phyloP scores from a whole-genome alignment of 768 basidiomycete species.

The Pleurotus cornucopiae region DNA sequence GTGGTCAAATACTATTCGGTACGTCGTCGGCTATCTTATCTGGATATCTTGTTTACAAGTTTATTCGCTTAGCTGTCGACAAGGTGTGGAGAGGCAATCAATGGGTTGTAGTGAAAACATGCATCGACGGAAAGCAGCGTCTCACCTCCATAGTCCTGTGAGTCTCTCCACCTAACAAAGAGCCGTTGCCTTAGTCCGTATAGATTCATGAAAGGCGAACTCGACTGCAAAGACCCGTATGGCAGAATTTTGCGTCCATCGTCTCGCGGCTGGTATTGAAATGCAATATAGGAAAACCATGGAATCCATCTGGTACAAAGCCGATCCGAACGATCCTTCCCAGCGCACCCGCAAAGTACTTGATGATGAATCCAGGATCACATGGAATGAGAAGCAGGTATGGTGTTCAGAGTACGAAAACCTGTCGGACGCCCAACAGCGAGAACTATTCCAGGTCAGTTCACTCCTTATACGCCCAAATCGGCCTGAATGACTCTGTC shows the following conservation, averaged over 20 bases:
- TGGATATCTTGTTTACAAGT: neutral
- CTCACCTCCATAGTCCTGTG: constrained; percentile 70
- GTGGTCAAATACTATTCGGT: neutral
- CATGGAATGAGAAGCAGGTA: constrained; percentile 52
- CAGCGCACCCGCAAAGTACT: too few species aligned
- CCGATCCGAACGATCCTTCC: too few species aligned
- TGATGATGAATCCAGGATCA: too few species aligned
- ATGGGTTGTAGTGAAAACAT: constrained; percentile 34
- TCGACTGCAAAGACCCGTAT: neutral
- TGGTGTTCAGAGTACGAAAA: constrained; percentile 78
- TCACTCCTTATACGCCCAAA: neutral
- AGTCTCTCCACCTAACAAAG: constrained; percentile 15
- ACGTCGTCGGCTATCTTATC: neutral
- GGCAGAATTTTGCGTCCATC: too few species aligned
- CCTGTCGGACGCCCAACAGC: constrained; percentile 50
- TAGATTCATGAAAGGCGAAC: constrained; percentile 62
- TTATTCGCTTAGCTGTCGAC: too few species aligned
- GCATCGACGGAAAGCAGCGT: constrained; percentile 81
- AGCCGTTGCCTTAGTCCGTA: too few species aligned
- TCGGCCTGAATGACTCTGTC: neutral
- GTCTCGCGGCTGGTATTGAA: neutral
- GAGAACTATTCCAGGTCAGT: constrained; percentile 68
- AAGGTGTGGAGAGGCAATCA: too few species aligned
- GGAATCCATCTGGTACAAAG: constrained; percentile 2
- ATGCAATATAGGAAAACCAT: neutral